Base-by-base conservation (phyloP, 164 flowering plant species). In the Buxus sempervirens region DNA sequence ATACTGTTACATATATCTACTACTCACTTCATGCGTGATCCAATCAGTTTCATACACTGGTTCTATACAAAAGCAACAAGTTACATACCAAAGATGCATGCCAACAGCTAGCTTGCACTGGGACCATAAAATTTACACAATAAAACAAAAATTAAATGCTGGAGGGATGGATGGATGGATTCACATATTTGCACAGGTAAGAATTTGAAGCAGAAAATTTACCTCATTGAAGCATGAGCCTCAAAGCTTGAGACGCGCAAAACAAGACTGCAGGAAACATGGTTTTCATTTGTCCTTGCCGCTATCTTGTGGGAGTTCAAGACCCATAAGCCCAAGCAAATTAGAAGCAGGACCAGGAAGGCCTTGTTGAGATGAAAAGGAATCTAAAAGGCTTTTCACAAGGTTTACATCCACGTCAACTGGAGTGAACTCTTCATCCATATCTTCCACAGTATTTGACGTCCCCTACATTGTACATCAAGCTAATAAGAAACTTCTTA, bases 281-380 rank as follows among this genome's bases (percentile, higher is more conserved):
- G 15, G 27, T 55, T 8, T 66, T 82, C 77, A 82, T 71, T 82
- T 83, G 66, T 75, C 80, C 72, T 86, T 85, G 66, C 70, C 74
- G 61, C 71, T 54, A 78, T 91, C 96, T 61, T 75, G 78, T 4
- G 98, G 96, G 57, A 95, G 87, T 62, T 83, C 82, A 19, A 88
- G 66, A 51, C 98, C 97, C 98, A 90, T 89, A 22, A 90, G 86
- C 20, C 97, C 97, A 21, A 95, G 86, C 81, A 95, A 75, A 74
- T 92, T 95, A 62, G 98, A 90, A 41, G 97, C 85, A 63, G 98
- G 98, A 21, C 98, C 97, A 32, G 98, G 92, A 45, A 88, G 89
- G 28, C 98, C 98, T 74, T 90, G 85, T 79, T 92, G 98, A 58
- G 97, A 85, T 62, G 96, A 83, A 80, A 89, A 88, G 38, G 98